Conservation (phyloP, 2,329 filamentous ascomycete species). For the Pyricularia sp. region DNA sequence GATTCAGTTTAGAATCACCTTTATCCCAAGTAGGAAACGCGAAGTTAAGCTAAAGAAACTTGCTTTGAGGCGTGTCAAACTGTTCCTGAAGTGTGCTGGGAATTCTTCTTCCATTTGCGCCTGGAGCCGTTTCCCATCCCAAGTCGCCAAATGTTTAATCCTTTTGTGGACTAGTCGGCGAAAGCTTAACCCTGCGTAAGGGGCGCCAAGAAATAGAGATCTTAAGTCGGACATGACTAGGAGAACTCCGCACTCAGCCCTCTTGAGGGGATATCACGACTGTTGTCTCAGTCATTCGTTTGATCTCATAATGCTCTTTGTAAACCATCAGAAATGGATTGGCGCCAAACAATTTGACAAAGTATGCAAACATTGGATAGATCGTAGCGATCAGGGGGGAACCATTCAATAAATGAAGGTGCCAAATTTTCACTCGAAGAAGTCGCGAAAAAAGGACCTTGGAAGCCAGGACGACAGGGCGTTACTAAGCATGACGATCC, state of each 20-base stretch:
- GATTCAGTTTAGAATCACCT: neutral
- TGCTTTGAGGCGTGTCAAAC: neutral
- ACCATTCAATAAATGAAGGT: neutral
- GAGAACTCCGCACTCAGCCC: neutral
- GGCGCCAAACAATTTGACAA: neutral
- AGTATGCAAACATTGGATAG: neutral
- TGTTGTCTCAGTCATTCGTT: neutral
- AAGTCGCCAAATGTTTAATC: neutral
- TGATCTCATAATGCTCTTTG: neutral
- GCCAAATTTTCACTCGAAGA: neutral
- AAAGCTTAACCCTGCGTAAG: neutral
- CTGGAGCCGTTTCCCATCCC: neutral
- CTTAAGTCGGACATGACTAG: neutral
- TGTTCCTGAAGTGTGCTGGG: neutral
- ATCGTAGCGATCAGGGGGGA: neutral
- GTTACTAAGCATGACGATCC: neutral
- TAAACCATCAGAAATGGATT: neutral
- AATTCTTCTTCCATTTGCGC: neutral
- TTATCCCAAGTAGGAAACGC: neutral
- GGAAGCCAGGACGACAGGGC: no score
- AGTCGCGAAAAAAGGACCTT: neutral
- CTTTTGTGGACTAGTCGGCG: neutral
- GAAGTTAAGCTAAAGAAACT: neutral
- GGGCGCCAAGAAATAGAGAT: neutral
- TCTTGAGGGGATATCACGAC: neutral